These are phyloP conservation scores for Salicornia ramosissima DNA, from an alignment of 148 eudicot species.

Conservation along the genomic window DNA sequence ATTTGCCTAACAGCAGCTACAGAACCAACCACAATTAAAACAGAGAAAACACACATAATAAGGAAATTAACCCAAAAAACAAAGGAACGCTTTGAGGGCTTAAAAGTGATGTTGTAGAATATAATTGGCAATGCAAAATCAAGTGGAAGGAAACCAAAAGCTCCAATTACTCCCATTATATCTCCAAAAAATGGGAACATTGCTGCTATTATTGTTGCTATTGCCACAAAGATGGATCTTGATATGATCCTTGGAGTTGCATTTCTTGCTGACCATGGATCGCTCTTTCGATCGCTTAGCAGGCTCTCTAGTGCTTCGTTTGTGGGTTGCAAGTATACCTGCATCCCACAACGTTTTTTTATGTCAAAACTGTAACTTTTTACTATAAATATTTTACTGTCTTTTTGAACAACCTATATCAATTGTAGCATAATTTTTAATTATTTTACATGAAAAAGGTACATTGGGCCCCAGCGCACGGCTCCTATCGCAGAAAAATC, in stretches of 20 bases:
- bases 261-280: slow-evolving; percentile 56
- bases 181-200: slow-evolving; percentile 90
- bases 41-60: slow-evolving; percentile 49
- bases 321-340: slow-evolving; percentile 91
- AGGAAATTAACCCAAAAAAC: slow-evolving; percentile 51
- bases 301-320: slow-evolving; percentile 66
- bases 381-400: too few species aligned
- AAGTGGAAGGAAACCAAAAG: slow-evolving; percentile 77
- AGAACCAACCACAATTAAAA: slow-evolving; percentile 40
- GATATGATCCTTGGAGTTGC: slow-evolving; percentile 57
- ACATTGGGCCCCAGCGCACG: too few species aligned
- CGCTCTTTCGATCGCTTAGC: slow-evolving; percentile 49
- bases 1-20: slow-evolving; percentile 80
- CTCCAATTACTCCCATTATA: slow-evolving; percentile 60
- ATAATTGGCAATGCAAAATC: slow-evolving; percentile 69
- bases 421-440: too few species aligned
- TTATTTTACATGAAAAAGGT: too few species aligned
- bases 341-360: too few species aligned
- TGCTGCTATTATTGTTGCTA: slow-evolving; percentile 58
- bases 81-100: slow-evolving; percentile 52
- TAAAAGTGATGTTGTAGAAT: slow-evolving; percentile 70
- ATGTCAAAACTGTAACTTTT: too few species aligned
- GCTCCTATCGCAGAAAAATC: too few species aligned
- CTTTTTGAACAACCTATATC: too few species aligned
- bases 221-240: slow-evolving; percentile 47